These are phyloP conservation scores for Oryza rufipogon DNA, from an alignment of 176 grass and related monocot genomes.

Conservation along the genomic window DNA sequence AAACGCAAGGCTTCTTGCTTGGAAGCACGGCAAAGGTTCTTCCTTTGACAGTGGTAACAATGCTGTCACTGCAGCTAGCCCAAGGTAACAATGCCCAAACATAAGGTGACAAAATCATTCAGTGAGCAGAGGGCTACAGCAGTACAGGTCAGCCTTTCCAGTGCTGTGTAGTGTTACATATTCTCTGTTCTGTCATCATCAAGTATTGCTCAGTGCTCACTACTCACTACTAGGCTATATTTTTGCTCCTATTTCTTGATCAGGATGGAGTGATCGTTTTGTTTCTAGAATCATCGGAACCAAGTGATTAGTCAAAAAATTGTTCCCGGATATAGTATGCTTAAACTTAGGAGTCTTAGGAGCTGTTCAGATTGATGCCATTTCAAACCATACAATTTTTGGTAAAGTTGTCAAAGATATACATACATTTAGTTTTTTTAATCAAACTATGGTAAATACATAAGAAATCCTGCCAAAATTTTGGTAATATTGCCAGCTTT, in stretches of 20 bases:
- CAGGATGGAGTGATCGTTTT: neutral
- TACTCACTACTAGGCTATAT: neutral
- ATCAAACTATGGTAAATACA: no score
- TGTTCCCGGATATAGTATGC: neutral
- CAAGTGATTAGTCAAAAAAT: neutral
- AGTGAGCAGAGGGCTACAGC: neutral
- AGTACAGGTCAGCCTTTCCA: neutral
- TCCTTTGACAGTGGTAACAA: neutral
- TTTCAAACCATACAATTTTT: no score
- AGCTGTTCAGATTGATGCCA: no score
- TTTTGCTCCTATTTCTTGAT: neutral
- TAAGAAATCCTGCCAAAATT: no score
- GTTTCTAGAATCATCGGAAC: neutral
- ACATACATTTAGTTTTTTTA: no score
- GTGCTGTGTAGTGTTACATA: neutral
- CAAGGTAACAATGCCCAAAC: neutral
- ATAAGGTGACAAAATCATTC: neutral
- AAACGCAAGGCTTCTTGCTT: slow-evolving; percentile 12
- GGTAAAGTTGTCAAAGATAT: no score
- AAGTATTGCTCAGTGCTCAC: neutral
- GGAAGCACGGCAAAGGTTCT: slow-evolving; percentile 13
- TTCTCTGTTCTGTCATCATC: neutral
- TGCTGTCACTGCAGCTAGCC: no score
- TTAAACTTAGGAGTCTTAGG: neutral
- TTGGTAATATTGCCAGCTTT: no score